These are phyloP conservation scores for Fremontodendron californicum DNA, from an alignment of 345 rosid genomes.

Conservation along the genomic window DNA sequence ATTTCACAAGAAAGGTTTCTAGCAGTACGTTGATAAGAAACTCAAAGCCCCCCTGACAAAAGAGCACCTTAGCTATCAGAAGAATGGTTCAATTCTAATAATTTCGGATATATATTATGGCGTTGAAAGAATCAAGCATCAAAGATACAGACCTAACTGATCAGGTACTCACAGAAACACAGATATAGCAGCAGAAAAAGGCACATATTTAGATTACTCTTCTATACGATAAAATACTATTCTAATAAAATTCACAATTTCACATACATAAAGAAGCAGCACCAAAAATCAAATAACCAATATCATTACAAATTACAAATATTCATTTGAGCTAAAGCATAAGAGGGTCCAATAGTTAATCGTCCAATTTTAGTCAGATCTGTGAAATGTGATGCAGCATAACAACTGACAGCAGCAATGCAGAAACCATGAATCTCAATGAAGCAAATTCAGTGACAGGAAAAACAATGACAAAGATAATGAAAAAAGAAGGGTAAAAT, in stretches of 20 bases:
- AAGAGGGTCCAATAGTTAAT: neutral
- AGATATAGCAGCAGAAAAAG: neutral
- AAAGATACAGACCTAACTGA: neutral
- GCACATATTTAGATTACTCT: neutral
- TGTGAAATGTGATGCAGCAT: neutral
- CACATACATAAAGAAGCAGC: neutral
- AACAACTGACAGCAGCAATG: neutral
- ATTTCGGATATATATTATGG: neutral
- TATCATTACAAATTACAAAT: neutral
- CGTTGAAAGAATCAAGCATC: neutral
- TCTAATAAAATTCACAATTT: neutral
- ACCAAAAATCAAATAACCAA: neutral
- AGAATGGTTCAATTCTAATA: neutral
- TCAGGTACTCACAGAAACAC: neutral
- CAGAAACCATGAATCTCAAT: neutral
- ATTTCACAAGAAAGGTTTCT: conserved; percentile 15
- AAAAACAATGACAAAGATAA: neutral
- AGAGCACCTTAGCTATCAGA: conserved; percentile 10
- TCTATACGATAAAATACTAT: neutral
- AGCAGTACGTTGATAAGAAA: neutral
- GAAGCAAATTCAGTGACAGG: neutral
- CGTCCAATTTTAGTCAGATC: neutral
- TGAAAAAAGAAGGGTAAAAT: neutral
- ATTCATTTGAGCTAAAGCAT: neutral
- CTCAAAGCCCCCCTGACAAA: conserved; percentile 33